Conservation (phyloP, 2,329 filamentous ascomycete species). For the Trichoderma oligosporum region DNA sequence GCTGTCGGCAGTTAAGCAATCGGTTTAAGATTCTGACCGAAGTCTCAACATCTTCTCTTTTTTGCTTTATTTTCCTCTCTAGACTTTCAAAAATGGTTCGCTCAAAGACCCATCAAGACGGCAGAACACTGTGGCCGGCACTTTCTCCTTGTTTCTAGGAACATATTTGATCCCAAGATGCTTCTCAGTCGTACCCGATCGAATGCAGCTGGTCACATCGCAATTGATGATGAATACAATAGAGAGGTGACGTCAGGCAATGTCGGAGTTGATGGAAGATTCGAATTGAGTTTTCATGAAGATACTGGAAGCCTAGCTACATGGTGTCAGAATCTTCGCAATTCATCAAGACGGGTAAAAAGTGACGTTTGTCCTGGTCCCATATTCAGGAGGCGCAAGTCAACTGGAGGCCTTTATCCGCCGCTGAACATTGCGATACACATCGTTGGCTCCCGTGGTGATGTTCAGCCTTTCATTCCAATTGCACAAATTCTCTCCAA, state of each 20-base stretch:
- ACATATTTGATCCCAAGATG: neutral
- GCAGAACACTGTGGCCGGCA: neutral
- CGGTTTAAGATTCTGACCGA: neutral
- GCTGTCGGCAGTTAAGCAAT: neutral
- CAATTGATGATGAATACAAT: constrained; percentile 24
- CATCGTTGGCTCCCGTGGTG: constrained; percentile 33
- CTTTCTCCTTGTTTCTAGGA: neutral
- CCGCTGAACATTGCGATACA: constrained; percentile 34
- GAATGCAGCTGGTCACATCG: constrained; percentile 28
- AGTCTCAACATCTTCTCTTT: neutral
- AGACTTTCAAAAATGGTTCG: neutral
- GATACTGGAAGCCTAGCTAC: constrained; percentile 27
- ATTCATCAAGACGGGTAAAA: constrained; percentile 7
- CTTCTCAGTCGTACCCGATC: constrained; percentile 24
- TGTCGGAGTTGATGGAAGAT: constrained; percentile 31
- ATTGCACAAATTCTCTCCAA: constrained; percentile 45
- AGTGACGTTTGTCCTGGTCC: neutral
- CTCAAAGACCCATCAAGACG: neutral
- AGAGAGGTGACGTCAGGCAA: constrained; percentile 26
- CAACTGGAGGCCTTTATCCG: constrained; percentile 21
- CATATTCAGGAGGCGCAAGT: neutral
- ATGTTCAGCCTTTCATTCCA: constrained; percentile 54
- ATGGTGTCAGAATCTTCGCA: constrained; percentile 29
- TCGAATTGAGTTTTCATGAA: constrained; percentile 31
- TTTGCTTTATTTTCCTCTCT: neutral